A percentile compares a stretch with the other conserved stretches of the same genome.
Evolutionary conservation across 371 early-diverging fungal genomes (phyloP).

Genomic region (Mucor lusitanicus): DNA sequence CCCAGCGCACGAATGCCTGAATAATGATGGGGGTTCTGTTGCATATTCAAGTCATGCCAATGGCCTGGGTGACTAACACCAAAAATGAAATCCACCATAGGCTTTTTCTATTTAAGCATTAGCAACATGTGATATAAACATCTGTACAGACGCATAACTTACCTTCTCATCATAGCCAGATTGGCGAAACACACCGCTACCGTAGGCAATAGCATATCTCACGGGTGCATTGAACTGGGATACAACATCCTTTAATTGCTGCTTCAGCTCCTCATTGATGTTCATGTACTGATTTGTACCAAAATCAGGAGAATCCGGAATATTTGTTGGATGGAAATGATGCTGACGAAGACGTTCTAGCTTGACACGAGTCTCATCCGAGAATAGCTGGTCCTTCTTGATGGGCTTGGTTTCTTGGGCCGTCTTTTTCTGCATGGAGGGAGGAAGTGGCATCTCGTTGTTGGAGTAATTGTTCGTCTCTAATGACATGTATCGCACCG

Average conservation of each 20-base stretch:
- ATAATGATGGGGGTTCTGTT: conserved; percentile 90
- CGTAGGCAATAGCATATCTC: conserved; percentile 93
- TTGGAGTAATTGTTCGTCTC: conserved; percentile 12
- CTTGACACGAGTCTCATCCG: conserved; percentile 39
- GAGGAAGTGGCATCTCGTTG: conserved; percentile 15
- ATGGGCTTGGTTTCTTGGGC: conserved; percentile 8
- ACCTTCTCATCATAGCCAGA: conserved; percentile 76
- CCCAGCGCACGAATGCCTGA: conserved; percentile 75
- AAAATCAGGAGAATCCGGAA: conserved; percentile 65
- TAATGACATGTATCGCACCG: conserved; percentile 19
- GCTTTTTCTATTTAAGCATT: conserved; percentile 44
- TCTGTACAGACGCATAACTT: conserved; percentile 1
- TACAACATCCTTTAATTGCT: conserved; percentile 60
- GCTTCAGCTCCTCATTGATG: conserved; percentile 61
- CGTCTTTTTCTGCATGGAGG: conserved; percentile 21
- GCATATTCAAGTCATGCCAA: conserved; percentile 95
- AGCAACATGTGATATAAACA: not conserved
- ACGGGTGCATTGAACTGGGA: conserved; percentile 70
- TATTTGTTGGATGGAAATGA: conserved; percentile 52
- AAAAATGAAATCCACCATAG: conserved; percentile 95
- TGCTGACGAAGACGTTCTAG: conserved; percentile 43
- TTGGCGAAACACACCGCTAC: conserved; percentile 92
- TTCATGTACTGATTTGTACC: conserved; percentile 69
- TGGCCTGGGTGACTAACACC: conserved; percentile 95
- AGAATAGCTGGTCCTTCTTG: conserved; percentile 20